Base-by-base conservation (phyloP, 2,329 filamentous ascomycete species). In the Juglanconis oblonga region DNA sequence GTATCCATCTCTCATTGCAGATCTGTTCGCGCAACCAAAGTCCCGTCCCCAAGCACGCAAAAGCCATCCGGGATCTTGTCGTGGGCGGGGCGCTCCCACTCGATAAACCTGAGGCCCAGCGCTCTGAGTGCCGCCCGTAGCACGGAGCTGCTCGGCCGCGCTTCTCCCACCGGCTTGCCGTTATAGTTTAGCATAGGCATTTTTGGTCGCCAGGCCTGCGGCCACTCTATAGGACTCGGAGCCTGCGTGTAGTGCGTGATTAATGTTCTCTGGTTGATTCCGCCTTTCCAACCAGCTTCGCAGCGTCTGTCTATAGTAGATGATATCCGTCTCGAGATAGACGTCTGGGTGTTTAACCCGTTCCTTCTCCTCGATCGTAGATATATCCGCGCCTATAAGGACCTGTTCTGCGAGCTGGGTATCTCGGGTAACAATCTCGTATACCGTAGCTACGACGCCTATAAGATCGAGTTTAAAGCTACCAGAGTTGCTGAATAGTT, bases 351-450 rank as follows among this genome's bases (percentile, higher is more conserved):
- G 50, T 8, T 53, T 52, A 13, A 32, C 9, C 56, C 50, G 54
- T 5, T 54, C 32, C 44, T 38, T 58, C 17, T 62, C 50, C n/a
- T 67, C 29, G 33, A 64, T 51, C 11, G 40, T 56, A 3, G 53
- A 40, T 1, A 61, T 62, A 4, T 60, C 55, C 0, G 67, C 51
- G 11, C 70, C 63, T 51, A 71, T 68, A 10, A 74, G 65, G 7
- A 62, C 57, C 7, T 68, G 57, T 2, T 42, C 36, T 13, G 67
- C 66, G 2, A 70, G 55, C 36, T 50, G 53, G 4, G 62, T 42
- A 35, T 75, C 68, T 7, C 64, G 60, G 2, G 73, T 74, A 47
- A 74, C 71, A 32, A 74, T 66, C 58, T 73, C 72, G 60, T 74
- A 73, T 14, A 71, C 8, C 4, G 71, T 73, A 49, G 71, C 71